phyloP scores from a whole-genome alignment of 257 asterid species.

The Anisodus acutangulus region DNA sequence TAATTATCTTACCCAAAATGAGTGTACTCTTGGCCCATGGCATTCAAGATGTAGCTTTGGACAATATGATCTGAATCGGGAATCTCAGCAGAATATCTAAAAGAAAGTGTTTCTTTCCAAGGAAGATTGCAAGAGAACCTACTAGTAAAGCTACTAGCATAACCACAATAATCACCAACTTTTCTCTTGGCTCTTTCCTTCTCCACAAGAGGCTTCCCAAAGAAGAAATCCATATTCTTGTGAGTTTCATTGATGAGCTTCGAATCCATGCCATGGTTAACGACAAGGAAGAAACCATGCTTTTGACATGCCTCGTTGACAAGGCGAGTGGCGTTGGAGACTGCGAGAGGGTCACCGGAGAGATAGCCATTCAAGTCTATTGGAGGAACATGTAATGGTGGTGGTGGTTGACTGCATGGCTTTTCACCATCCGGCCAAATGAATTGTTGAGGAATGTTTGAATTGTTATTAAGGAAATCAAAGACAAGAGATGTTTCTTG shows the following conservation, averaged over 20 bases:
- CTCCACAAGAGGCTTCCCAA: conserved; percentile 49
- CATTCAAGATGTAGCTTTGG: conserved; percentile 46
- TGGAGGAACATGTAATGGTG: conserved; percentile 53
- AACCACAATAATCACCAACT: conserved; percentile 69
- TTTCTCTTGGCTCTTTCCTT: conserved; percentile 59
- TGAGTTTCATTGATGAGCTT: conserved; percentile 58
- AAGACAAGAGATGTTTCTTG: conserved; percentile 40
- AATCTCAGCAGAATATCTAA: conserved; percentile 49
- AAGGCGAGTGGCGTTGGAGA: conserved; percentile 39
- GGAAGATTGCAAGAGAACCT: conserved; percentile 82
- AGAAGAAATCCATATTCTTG: conserved; percentile 45
- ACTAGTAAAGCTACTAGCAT: conserved; percentile 74
- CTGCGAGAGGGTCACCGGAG: conserved; percentile 52
- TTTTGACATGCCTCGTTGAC: conserved; percentile 61
- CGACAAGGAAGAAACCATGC: conserved; percentile 68
- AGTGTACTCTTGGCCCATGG: conserved; percentile 56
- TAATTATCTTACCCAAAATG: conserved; percentile 58
- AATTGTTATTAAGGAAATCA: conserved; percentile 52
- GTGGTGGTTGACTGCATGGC: conserved; percentile 55
- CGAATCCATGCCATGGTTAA: conserved; percentile 69
- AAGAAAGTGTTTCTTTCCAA: conserved; percentile 84
- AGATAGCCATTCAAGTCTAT: conserved; percentile 55
- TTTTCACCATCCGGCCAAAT: conserved; percentile 75
- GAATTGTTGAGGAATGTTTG: conserved; percentile 69
- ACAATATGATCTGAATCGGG: conserved; percentile 36